Percentiles rank a stretch among this genome's conserved stretches.
Evolutionary conservation across 495 filamentous ascomycete genomes (phyloP).

Genomic region (Cercophora sp.): DNA sequence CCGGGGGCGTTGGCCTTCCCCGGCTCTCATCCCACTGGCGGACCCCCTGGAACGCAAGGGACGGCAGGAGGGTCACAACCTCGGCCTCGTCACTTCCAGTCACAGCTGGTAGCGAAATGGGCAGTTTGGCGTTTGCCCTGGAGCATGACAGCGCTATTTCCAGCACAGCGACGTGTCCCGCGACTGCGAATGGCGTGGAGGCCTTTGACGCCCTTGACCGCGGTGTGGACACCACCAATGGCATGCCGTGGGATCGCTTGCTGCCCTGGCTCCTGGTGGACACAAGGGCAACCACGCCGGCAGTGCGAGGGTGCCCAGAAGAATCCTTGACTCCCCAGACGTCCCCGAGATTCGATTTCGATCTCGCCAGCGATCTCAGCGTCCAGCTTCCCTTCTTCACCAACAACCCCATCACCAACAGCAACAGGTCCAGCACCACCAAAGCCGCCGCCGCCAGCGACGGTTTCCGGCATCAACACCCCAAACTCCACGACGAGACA

Average conservation of each 20-base stretch:
- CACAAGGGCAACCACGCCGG: constrained; percentile 13
- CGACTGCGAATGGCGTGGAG: constrained; percentile 14
- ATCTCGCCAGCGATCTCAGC: constrained; percentile 19
- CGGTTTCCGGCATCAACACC: background rate
- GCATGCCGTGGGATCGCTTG: constrained; percentile 16
- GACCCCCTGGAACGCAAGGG: constrained; percentile 1
- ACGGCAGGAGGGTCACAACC: constrained; percentile 11
- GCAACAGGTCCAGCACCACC: too few relatives aligned
- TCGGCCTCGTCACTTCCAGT: constrained; percentile 8
- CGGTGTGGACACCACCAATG: constrained; percentile 9
- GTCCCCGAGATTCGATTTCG: constrained; percentile 19
- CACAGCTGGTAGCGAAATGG: constrained; percentile 23
- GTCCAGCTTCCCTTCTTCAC: constrained; percentile 22
- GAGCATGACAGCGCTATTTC: constrained; percentile 17
- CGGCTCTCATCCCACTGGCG: background rate
- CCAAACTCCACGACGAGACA: background rate
- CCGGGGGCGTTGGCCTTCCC: constrained; percentile 1
- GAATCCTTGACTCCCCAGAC: constrained; percentile 24
- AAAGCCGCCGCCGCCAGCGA: constrained; percentile 8
- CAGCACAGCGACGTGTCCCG: constrained; percentile 15
- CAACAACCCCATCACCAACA: constrained; percentile 10
- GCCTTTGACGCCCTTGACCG: constrained; percentile 19
- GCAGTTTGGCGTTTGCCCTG: constrained; percentile 13
- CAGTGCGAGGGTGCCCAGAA: constrained; percentile 10
- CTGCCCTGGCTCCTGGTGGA: constrained; percentile 17